Percentiles rank a stretch among this genome's conserved stretches.
These are phyloP conservation scores for Salvia sclarea DNA, from an alignment of 305 asterid genomes.

Conservation along the genomic window DNA sequence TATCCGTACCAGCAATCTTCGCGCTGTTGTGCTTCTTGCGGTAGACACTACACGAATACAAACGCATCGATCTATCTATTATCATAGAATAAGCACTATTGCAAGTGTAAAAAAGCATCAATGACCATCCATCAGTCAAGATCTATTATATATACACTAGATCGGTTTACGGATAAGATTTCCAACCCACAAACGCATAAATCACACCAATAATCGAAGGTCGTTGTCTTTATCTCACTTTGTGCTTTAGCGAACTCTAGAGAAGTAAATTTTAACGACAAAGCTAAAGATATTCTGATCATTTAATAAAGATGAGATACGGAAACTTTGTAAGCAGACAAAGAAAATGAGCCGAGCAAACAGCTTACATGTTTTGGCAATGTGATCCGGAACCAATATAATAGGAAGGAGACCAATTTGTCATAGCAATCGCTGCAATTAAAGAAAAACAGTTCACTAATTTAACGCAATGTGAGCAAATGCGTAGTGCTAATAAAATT, in stretches of 20 bases:
- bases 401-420: slow-evolving; percentile 72
- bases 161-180: too few species aligned
- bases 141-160: too few species aligned
- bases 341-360: background rate
- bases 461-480: background rate
- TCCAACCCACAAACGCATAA: background rate
- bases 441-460: slow-evolving; percentile 6
- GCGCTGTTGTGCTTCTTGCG: slow-evolving; percentile 67
- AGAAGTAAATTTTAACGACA: too few species aligned
- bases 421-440: slow-evolving; percentile 78
- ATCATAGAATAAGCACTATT: too few species aligned
- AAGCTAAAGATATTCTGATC: background rate
- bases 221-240: background rate
- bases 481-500: background rate
- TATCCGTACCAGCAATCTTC: slow-evolving; percentile 96
- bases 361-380: slow-evolving; percentile 67
- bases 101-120: too few species aligned
- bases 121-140: too few species aligned
- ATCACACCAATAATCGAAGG: background rate
- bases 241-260: too few species aligned
- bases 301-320: background rate
- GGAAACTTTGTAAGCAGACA: slow-evolving; percentile 5
- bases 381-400: slow-evolving; percentile 92
- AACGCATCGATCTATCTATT: too few species aligned
- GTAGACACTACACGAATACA: slow-evolving; percentile 47